These are phyloP conservation scores for Radiomyces spectabilis DNA, from an alignment of 192 early-diverging fungal species.

Conservation along the genomic window DNA sequence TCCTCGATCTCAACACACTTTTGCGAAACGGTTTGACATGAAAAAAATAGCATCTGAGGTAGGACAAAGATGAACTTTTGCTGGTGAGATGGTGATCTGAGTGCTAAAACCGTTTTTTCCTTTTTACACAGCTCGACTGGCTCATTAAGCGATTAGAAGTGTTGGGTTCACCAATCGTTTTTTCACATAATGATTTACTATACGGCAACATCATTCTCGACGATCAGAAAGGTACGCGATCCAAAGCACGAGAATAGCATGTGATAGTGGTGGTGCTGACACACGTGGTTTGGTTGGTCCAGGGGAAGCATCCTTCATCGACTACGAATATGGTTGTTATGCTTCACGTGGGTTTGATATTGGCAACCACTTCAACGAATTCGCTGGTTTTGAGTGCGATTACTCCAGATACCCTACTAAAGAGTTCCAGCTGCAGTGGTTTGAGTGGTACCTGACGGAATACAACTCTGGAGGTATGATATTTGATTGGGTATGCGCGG, in stretches of 20 bases:
- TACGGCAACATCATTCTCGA: constrained; percentile 85
- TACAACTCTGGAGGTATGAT: neutral
- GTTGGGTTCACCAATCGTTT: constrained; percentile 73
- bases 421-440: constrained; percentile 65
- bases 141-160: constrained; percentile 48
- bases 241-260: neutral
- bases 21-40: constrained; percentile 45
- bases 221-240: constrained; percentile 30
- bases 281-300: constrained; percentile 10
- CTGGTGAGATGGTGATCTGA: neutral
- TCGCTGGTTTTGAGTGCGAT: constrained; percentile 95
- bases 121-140: constrained; percentile 27
- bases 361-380: constrained; percentile 94
- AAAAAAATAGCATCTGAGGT: constrained; percentile 34
- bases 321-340: constrained; percentile 89
- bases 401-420: constrained; percentile 75
- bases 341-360: constrained; percentile 90
- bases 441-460: constrained; percentile 60
- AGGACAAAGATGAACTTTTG: neutral
- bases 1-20: constrained; percentile 47
- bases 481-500: too few species aligned
- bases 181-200: constrained; percentile 90
- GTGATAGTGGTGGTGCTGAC: too few species aligned
- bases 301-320: constrained; percentile 73
- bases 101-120: neutral